phyloP scores from a whole-genome alignment of 225 moss, liverwort and hornwort species.

The Thuidium tamariscinum region DNA sequence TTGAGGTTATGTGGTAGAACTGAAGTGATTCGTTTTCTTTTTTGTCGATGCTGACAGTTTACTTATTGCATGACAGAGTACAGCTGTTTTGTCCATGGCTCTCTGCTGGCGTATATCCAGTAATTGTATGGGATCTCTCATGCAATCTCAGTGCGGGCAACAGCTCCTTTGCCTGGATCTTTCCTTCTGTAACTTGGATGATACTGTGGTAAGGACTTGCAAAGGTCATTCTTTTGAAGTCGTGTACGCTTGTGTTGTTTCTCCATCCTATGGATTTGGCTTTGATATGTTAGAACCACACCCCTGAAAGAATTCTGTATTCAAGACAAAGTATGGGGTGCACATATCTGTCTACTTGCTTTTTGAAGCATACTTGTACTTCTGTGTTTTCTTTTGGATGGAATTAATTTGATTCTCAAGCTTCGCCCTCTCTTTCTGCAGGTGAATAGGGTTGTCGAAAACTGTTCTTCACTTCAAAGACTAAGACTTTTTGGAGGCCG shows the following conservation, averaged over 20 bases:
- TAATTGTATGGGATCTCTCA: slow-evolving; percentile 21
- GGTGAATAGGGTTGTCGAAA: slow-evolving; percentile 26
- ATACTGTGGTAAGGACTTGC: slow-evolving; percentile 25
- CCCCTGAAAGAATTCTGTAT: not conserved
- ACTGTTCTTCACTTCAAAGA: slow-evolving; percentile 37
- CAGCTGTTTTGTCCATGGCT: slow-evolving; percentile 36
- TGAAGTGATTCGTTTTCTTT: not conserved
- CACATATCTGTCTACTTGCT: not conserved
- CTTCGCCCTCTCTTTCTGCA: not conserved
- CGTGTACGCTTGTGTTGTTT: not conserved
- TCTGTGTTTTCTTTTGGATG: not conserved
- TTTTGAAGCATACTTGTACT: not conserved
- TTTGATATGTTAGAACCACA: not conserved
- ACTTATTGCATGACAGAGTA: slow-evolving; percentile 12
- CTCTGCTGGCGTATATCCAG: slow-evolving; percentile 49
- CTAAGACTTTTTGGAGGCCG: slow-evolving; percentile 43
- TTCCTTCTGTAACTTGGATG: slow-evolving; percentile 43
- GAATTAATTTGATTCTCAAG: not conserved
- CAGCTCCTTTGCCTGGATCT: slow-evolving; percentile 46
- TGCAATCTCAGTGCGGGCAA: slow-evolving; percentile 26
- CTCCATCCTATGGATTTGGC: not conserved
- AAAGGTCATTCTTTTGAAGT: not conserved
- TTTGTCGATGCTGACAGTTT: not conserved
- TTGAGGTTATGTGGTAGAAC: not conserved
- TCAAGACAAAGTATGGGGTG: not conserved